Base-by-base conservation (phyloP, 805 yeast genomes). In the Lipomyces orientalis region DNA sequence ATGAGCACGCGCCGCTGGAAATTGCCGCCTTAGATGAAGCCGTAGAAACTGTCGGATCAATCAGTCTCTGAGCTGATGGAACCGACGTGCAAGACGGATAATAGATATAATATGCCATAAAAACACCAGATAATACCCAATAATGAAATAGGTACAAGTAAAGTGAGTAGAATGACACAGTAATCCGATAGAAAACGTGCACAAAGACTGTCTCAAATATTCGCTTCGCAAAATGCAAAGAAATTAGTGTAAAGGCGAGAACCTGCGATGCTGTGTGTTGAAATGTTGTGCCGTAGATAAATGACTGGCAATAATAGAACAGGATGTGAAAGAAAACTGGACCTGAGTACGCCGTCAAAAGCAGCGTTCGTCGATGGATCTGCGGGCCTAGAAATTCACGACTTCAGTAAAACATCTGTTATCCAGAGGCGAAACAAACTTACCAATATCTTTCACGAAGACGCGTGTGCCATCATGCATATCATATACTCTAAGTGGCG, bases 131-230 rank as follows among this genome's bases (percentile, higher is more conserved):
- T 10, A 94, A 81, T n/a, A 91, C 78, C 98, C 98, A 94, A 80
- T 94, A 94, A 79, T 94, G 97, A 71, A 85, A 81, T 46, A 91
- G 87, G 82, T 95, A 94, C 80, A 93, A 90, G 84, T 94, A 91
- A 66, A 94, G 79, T 78, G 91, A 90, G 78, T 87, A 86, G 58
- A 90, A 75, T 5, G 98, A 98, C 98, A 95, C 95, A 10, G 98
- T 93, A 39, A 91, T 87, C 66, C 87, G 82, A 34, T 97, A 90
- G 77, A 94, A 94, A 70, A 85, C 84, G 80, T 94, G 99, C 62
- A 94, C 88, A 76, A 87, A 88, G 22, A 90, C 70, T 4, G 97
- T 92, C 80, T 94, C 99, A 71, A 85, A 84, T 78, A 93, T 97
- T 76, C 99, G 87, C 80, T 94, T 94, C 69, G 86, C 71, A 76